Base-by-base conservation (phyloP, 192 early-diverging fungal species). In the Coemansia sp. region DNA sequence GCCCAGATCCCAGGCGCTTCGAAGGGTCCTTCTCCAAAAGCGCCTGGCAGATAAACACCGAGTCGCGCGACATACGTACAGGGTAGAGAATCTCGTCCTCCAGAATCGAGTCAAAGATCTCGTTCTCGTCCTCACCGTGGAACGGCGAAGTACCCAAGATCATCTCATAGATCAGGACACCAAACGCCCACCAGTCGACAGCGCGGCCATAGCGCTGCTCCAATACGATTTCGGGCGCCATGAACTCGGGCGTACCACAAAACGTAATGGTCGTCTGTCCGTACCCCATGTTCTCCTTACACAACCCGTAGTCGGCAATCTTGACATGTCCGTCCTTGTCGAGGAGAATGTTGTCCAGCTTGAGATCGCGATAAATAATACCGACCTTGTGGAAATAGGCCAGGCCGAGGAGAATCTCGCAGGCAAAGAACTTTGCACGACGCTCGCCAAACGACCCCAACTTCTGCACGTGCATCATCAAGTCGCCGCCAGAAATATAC, bases 131-230 rank as follows among this genome's bases (percentile, higher is more conserved):
- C 32, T 96, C 94, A 46, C 98, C 96, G 47, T 89, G 84, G 87
- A 99, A 99, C 50, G 96, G 96, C 9, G 92, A 91, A 67, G 95
- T 90, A 58, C 94, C 94, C 55, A 96, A 84, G 35, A 97, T 86
- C 94, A 98, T 96, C 74, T 93, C 91, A 71, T 93, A 93, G 63
- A 93, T 91, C 67, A 93, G 80, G 10, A 93, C 91, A 60, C 91
- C 91, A 78, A 93, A 94, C 3, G 97, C 94, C 97, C 97, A 99
- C 97, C 97, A 99, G 81, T 99, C 97, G 2, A 97, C 96, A 3
- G 97, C 95, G n/a, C 93, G 88, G 13, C 90, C 92, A 75, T 99
- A 99, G 46, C 92, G 93, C 84, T 97, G 93, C 78, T 97, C 97
- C 64, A 91, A 81, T 33, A 99, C 85, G 60, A 99, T 97, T 80